Evolutionary conservation across 2,329 filamentous ascomycete species (phyloP), one percentile per base, ranked within the genome.

Genomic region (Magnaporthiopsis rhizophila): DNA sequence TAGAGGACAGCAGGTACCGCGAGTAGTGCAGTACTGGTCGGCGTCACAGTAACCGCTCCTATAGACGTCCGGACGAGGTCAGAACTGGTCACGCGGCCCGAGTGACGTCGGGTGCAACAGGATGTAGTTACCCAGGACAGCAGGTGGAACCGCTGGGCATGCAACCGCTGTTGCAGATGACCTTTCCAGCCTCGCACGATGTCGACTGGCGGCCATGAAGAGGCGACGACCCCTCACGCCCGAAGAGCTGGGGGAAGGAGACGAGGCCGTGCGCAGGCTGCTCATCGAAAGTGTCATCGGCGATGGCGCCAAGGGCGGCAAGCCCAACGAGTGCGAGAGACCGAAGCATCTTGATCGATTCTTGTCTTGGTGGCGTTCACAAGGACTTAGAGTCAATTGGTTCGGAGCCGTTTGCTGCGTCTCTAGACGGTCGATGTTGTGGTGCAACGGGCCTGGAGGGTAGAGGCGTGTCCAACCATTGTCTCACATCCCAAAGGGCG

Each of bases 1-100:
- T 2, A 50, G 8, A 1, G 62, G 62, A 24, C 62, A 63, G 53
- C 62, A 63, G 34, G 62, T 63, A 13, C 50, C 36, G 13, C 30
- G 50, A 13, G 30, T 13, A 15, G 62, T 59, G 57, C 62, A 63
- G 62, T 63, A 63, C 15, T 63, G 56, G 11, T 57, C 62, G 34
- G 56, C 6, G 4, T 30, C 12, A 11, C 62, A 63, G 57, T n/a
- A 63, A 13, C 62, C 62, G 30, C 57, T 34, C 24, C 62, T 63
- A 13, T n/a, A 59, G 13, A 13, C 11, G 24, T n/a, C 21, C 11
- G 38, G 13, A 59, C 32, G 9, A 21, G 5, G 12, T 59, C 18
- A 60, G 32, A 8, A 24, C 32, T 8, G 7, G 3, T 24, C 7
- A 6, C 36, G 24, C 24, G 28, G 4, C 3, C 28, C 11, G 18